Evolutionary conservation across 257 asterid genomes (phyloP), one percentile per base, ranked within the genome.

Genomic region (Solanum habrochaites): DNA sequence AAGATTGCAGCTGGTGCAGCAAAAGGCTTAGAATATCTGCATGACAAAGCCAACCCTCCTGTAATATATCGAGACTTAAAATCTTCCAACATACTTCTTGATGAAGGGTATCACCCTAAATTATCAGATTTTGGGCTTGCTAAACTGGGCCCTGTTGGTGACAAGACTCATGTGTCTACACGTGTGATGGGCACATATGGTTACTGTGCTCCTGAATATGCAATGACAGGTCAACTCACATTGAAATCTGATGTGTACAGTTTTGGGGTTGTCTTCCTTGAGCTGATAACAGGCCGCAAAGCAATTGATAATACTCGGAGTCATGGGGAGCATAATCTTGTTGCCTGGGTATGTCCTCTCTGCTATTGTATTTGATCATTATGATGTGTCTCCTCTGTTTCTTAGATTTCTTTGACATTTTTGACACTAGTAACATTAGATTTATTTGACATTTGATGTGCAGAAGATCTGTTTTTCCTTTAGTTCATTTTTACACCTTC

Each of bases 161-260:
- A 96, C 89, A 93, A 95, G 90, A 96, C 98, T 85, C 98, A 96
- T 43, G 99, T 96, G 72, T 92, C 99, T 8, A 96, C 99, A 16
- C 91, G 99, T 91, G 98, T 96, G 88, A 96, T 96, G 99, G 99
- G 99, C 85, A 96, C 98, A 5, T 94, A 96, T 27, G 99, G 99
- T 70, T 96, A 96, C 87, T 96, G 99, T 90, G 99, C 99, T 85
- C 99, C 99, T 2, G 99, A 96, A 87, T 96, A 96, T 85, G 99
- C 98, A 39, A 93, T 95, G 99, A 96, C 99, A 12, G 99, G 99
- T 87, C 98, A 96, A 56, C 99, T 96, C 86, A 96, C 99, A 23
- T 86, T 93, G 84, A 94, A 93, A 88, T 95, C 98, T 10, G 99
- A 96, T 88, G 96, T 96, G 40, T 96, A 94, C 86, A 95, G 98